phyloP scores from a whole-genome alignment of 257 asterid genomes.

The Solanum chmielewskii region DNA sequence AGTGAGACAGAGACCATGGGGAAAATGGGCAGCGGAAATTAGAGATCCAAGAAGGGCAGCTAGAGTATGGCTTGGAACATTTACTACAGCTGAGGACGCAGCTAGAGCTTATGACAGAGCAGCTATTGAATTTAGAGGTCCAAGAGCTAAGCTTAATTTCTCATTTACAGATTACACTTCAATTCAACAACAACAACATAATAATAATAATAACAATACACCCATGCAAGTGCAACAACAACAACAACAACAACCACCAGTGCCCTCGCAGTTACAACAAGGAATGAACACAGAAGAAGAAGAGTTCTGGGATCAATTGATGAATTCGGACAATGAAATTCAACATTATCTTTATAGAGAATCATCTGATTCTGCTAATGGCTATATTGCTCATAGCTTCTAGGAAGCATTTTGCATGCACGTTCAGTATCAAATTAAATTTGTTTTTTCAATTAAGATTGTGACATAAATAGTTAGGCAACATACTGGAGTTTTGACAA shows the following conservation, averaged over 20 bases:
- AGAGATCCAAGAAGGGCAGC: conserved; percentile 70
- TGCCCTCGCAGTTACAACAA: neutral
- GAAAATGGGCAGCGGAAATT: conserved; percentile 91
- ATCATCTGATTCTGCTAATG: conserved; percentile 27
- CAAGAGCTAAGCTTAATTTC: conserved; percentile 73
- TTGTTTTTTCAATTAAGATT: neutral
- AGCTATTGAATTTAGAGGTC: conserved; percentile 80
- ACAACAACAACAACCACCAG: neutral
- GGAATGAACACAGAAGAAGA: conserved; percentile 1
- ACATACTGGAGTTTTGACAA: too few relatives aligned
- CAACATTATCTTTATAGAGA: conserved; percentile 32
- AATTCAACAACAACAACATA: neutral
- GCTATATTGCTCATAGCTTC: neutral
- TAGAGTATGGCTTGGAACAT: conserved; percentile 90
- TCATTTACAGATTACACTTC: conserved; percentile 51
- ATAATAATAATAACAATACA: neutral
- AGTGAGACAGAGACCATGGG: conserved; percentile 91
- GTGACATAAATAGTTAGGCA: neutral
- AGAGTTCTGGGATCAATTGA: neutral
- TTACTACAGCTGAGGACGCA: conserved; percentile 66
- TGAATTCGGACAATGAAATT: conserved; percentile 34
- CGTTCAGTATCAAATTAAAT: neutral
- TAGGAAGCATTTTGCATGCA: neutral
- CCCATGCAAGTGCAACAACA: neutral
- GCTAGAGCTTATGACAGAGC: conserved; percentile 77